Conservation (phyloP, 345 rosid genomes). For the Psidium guajava region DNA sequence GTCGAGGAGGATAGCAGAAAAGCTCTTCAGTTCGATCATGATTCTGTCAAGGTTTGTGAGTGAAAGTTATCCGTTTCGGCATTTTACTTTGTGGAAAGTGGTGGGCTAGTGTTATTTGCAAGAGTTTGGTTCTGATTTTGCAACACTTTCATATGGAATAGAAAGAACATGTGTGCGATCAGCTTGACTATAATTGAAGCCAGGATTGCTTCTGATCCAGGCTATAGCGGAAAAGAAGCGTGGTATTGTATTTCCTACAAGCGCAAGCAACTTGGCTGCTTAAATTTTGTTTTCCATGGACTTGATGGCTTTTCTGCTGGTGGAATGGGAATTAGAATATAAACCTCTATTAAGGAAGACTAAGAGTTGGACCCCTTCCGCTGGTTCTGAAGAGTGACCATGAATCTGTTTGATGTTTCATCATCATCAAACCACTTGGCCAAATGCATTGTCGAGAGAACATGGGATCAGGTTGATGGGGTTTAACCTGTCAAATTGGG, state of each 20-base stretch:
- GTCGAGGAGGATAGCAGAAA: conserved; percentile 70
- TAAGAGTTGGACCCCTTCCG: background rate
- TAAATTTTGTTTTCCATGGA: background rate
- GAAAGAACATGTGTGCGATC: no score
- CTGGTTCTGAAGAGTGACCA: background rate
- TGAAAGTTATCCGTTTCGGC: no score
- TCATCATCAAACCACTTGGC: background rate
- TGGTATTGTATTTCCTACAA: background rate
- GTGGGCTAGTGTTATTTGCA: no score
- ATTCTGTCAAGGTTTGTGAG: conserved; percentile 12
- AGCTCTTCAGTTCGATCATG: conserved; percentile 57
- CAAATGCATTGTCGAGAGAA: background rate
- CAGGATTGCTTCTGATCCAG: no score
- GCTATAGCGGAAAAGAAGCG: no score
- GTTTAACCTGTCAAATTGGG: background rate
- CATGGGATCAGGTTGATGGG: background rate
- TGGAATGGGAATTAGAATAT: background rate
- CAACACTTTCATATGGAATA: no score
- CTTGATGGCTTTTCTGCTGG: background rate
- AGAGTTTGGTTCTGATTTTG: no score
- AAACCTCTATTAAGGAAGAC: background rate
- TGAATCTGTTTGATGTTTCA: background rate
- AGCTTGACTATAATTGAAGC: no score
- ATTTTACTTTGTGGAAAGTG: no score
- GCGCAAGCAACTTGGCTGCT: background rate